phyloP scores from a whole-genome alignment of 805 yeast genomes.

The Starmerella sirachaensis region DNA sequence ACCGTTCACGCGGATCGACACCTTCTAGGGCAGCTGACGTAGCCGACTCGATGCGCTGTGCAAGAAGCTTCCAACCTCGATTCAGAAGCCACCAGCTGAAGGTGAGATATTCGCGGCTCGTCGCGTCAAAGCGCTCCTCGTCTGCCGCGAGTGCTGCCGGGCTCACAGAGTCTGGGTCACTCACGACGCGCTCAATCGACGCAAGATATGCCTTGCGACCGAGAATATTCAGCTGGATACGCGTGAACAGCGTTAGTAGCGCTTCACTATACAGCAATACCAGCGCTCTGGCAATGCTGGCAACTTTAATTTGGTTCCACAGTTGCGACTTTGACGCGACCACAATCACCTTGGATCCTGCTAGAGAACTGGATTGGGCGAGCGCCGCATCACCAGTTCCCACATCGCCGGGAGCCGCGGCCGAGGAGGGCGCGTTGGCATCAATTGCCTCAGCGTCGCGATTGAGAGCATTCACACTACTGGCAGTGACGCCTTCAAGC shows the following conservation, averaged over 20 bases:
- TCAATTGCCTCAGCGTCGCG: neutral
- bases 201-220: slow-evolving; percentile 79
- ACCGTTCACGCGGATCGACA: slow-evolving; percentile 60
- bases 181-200: slow-evolving; percentile 53
- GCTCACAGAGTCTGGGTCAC: slow-evolving; percentile 28
- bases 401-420: neutral
- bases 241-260: slow-evolving; percentile 60
- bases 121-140: slow-evolving; percentile 27
- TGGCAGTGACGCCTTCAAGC: neutral
- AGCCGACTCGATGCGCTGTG: slow-evolving; percentile 40
- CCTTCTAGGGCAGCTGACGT: slow-evolving; percentile 51
- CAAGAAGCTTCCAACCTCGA: slow-evolving; percentile 61
- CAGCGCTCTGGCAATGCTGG: slow-evolving; percentile 60
- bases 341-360: slow-evolving; percentile 24
- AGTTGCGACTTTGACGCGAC: slow-evolving; percentile 48
- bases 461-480: slow-evolving; percentile 2
- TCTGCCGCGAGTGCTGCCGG: slow-evolving; percentile 22
- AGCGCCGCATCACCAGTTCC: neutral
- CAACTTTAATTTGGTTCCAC: slow-evolving; percentile 72
- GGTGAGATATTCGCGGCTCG: slow-evolving; percentile 69
- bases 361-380: neutral
- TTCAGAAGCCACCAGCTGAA: slow-evolving; percentile 91
- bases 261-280: slow-evolving; percentile 59
- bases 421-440: neutral
- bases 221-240: slow-evolving; percentile 75